Base-by-base conservation (phyloP, 140 eudicot species). In the Cichorium intybus region DNA sequence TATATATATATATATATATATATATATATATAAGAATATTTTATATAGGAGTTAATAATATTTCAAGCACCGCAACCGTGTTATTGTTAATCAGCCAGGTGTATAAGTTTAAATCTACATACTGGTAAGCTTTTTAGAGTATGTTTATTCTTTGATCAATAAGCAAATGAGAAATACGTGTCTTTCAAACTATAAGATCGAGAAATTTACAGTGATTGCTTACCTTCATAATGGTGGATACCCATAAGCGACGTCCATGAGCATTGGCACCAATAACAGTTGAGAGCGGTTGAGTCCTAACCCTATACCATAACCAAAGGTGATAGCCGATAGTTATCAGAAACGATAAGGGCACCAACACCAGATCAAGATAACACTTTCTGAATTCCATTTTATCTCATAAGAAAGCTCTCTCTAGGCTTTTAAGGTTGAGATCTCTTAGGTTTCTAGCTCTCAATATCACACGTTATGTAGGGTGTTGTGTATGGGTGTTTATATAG, bases 161-260 rank as follows among this genome's bases (percentile, higher is more conserved):
- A 49, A 47, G 6, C n/a, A 51, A 43, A 33, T 35, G 14, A 39
- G 12, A 33, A 10, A 6, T n/a, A 9, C 22, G 16, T 15, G 14
- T 50, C 14, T 24, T 45, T 56, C 22, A 14, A 45, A 29, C 14
- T 22, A 1, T 15, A 46, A 48, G 2, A 5, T 14, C 41, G 11
- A 11, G 16, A 9, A 39, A 28, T 4, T 21, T 29, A 10, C 49
- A 45, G 58, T 29, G 61, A 47, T 54, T 59, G 28, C 56, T 4
- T 72, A 91, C 97, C 92, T 81, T 85, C 87, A 91, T 91, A 11
- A 91, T 91, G 56, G 96, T 75, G 0, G 84, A 51, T 6, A 91
- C 95, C 97, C 97, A 91, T 33, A 78, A 62, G 1, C 89, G 79
- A 16, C 96, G 88, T 31, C 89, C 95, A 17, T 58, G 68, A n/a